Conservation (phyloP, 2,329 filamentous ascomycete species). For the Colletotrichum liriopes region DNA sequence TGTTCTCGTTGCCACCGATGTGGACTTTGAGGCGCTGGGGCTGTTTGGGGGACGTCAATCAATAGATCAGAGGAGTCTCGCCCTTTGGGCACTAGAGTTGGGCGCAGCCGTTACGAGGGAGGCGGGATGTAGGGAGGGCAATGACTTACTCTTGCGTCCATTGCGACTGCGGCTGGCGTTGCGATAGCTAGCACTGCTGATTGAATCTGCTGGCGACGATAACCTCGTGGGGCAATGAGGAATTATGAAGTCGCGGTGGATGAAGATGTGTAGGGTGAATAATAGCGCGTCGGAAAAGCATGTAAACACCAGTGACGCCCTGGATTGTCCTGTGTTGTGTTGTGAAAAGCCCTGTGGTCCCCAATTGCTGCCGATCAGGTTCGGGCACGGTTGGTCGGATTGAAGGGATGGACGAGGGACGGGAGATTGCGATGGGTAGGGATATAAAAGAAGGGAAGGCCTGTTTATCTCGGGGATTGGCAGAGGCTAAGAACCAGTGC, state of each 20-base stretch:
- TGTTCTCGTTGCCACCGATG: constrained; percentile 79
- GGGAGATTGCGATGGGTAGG: constrained; percentile 36
- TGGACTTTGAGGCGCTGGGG: constrained; percentile 61
- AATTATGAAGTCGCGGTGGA: constrained; percentile 33
- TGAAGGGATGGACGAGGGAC: constrained; percentile 34
- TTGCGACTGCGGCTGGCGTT: constrained; percentile 36
- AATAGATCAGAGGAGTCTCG: constrained; percentile 7
- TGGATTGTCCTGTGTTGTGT: constrained; percentile 7
- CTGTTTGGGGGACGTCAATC: constrained; percentile 47
- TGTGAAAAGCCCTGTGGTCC: constrained; percentile 4
- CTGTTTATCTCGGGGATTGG: constrained; percentile 33
- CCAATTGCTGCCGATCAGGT: constrained; percentile 9
- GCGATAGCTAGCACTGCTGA: constrained; percentile 34
- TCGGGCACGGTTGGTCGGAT: constrained; percentile 18
- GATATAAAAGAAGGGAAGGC: constrained; percentile 32
- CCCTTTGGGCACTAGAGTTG: neutral
- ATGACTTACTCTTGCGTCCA: constrained; percentile 46
- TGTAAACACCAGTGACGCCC: constrained; percentile 27
- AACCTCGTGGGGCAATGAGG: constrained; percentile 8
- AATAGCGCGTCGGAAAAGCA: constrained; percentile 33
- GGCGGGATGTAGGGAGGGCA: constrained; percentile 6
- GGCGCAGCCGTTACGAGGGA: constrained; percentile 22
- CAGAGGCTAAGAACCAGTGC: constrained; percentile 12
- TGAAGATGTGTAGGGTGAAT: constrained; percentile 37
- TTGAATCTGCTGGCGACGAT: constrained; percentile 31